Base-by-base conservation (phyloP, 78 protist species). In the Acrasis kona region DNA sequence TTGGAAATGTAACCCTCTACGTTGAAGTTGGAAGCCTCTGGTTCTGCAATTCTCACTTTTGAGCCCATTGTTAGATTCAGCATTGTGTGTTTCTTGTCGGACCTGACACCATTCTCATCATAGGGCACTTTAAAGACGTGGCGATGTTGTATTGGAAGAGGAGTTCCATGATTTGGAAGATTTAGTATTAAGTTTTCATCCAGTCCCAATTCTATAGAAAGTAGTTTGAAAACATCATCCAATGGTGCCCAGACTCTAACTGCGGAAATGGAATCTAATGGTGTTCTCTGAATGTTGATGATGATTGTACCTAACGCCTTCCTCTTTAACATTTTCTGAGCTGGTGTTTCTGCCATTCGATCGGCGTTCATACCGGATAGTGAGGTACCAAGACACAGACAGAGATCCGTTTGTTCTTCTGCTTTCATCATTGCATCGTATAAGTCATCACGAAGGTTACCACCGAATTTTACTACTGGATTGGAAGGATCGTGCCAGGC, bases 351-450 rank as follows among this genome's bases (percentile, higher is more conserved):
- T 7, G 83, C 80, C 1, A 69, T 34, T 2, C 74, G 3, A 65
- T 79, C 83, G 12, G 83, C 76, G 10, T 65, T 73, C 81, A 79
- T 2, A n/a, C 81, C 81, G 41, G 71, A 1, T 5, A 77, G 10
- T 12, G 78, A 2, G 2, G 81, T 76, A 32, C 70, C 79, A 39
- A 73, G 30, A 36, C 64, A 5, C 1, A 74, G 0, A 30, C 6
- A 0, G n/a, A 76, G 57, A 5, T 1, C 19, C 27, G 79, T 8
- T 27, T 28, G 6, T 6, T 77, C 30, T 10, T 27, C 69, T 41
- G 6, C 6, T 3, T 77, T 38, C 2, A 2, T 0, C 79, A 70
- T 7, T 8, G 5, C 36, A n/a, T 1, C 37, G 38, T 30, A 39
- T 40, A 75, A 41, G 38, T 78, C 82, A 1, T 3, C 32, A 12